A percentile compares a stretch with the other conserved stretches of the same genome.
Evolutionary conservation across 345 rosid genomes (phyloP).

Genomic region (Lenwebbia sp.): DNA sequence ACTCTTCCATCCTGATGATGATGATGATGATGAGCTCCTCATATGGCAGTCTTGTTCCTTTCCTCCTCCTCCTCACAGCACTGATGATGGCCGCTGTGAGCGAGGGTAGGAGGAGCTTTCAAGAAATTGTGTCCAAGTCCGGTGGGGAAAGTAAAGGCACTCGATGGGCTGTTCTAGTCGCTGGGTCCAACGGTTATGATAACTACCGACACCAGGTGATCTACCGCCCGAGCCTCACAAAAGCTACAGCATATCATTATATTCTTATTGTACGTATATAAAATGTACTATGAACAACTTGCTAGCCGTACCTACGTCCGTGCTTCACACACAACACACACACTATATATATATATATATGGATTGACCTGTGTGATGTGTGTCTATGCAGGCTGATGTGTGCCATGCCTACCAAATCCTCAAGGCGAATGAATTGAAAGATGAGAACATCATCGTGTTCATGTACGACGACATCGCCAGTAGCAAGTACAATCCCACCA

Average conservation of each 20-base stretch:
- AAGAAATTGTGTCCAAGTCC: background rate
- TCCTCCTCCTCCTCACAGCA: background rate
- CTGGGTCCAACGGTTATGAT: conserved; percentile 37
- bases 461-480: conserved; percentile 72
- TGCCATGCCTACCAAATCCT: conserved; percentile 67
- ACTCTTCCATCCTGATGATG: background rate
- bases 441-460: conserved; percentile 65
- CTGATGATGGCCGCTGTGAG: background rate
- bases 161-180: conserved; percentile 38
- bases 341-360: background rate
- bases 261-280: background rate
- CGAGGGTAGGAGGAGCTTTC: background rate
- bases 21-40: background rate
- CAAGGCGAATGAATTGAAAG: conserved; percentile 43
- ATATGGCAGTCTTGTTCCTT: background rate
- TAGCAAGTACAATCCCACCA: conserved; percentile 30
- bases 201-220: conserved; percentile 41
- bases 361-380: background rate
- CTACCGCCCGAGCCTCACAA: background rate
- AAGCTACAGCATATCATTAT: background rate
- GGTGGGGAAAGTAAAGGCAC: conserved; percentile 8
- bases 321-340: background rate
- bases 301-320: too few relatives aligned
- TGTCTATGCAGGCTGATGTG: conserved; percentile 41
- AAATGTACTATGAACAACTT: background rate